These are phyloP conservation scores for Juglanconis sp. DNA, from an alignment of 2,329 filamentous ascomycete genomes.

Conservation along the genomic window DNA sequence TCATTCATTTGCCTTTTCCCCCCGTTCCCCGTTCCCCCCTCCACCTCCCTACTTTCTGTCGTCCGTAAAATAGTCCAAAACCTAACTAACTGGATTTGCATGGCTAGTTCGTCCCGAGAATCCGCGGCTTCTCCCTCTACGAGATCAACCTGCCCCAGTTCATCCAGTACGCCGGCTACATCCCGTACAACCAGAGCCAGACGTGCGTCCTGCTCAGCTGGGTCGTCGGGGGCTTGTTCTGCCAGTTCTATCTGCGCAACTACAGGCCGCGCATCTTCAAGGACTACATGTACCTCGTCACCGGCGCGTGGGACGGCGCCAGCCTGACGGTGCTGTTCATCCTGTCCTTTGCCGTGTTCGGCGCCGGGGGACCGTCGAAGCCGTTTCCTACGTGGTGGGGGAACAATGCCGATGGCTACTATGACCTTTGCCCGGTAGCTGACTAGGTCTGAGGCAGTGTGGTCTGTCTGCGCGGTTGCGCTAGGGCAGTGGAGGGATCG, in stretches of 20 bases:
- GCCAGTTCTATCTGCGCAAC: slow-evolving; percentile 52
- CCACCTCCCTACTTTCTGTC: neutral
- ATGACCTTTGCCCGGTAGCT: slow-evolving; percentile 42
- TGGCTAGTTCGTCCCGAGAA: slow-evolving; percentile 42
- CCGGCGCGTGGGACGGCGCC: slow-evolving; percentile 52
- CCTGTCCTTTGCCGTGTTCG: slow-evolving; percentile 54
- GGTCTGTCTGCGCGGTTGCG: too few relatives aligned
- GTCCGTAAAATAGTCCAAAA: neutral
- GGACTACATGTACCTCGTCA: slow-evolving; percentile 51
- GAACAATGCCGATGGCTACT: slow-evolving; percentile 46
- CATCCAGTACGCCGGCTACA: slow-evolving; percentile 51
- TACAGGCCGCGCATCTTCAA: slow-evolving; percentile 49
- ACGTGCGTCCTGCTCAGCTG: slow-evolving; percentile 52
- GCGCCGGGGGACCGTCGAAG: slow-evolving; percentile 40
- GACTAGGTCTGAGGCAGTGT: slow-evolving; percentile 24
- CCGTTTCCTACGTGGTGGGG: slow-evolving; percentile 55
- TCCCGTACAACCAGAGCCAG: slow-evolving; percentile 53
- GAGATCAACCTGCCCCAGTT: slow-evolving; percentile 53
- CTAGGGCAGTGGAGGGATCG: too few relatives aligned
- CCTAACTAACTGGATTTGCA: neutral
- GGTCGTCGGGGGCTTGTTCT: slow-evolving; percentile 42
- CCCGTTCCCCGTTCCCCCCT: neutral
- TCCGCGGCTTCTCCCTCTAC: slow-evolving; percentile 36
- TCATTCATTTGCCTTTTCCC: too few relatives aligned
- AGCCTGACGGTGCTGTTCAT: slow-evolving; percentile 47